A percentile compares a stretch with the other conserved stretches of the same genome.
phyloP scores from a whole-genome alignment of 345 rosid genomes.

The Arabis hirsuta region DNA sequence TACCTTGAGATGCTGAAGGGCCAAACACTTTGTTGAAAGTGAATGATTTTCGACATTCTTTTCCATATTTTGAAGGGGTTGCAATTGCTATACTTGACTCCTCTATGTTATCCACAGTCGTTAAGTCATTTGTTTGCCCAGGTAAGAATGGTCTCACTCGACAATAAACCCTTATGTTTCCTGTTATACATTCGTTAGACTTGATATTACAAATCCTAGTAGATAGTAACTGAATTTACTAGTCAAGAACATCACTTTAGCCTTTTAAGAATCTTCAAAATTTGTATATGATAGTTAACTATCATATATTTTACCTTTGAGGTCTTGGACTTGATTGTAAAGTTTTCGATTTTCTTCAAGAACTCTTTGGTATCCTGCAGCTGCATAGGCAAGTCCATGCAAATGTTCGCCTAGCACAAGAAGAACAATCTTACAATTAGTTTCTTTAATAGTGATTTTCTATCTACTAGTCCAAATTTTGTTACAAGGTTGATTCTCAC shows the following conservation, averaged over 20 bases:
- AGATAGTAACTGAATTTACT: background rate
- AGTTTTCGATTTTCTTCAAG: constrained; percentile 92
- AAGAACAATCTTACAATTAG: constrained; percentile 1
- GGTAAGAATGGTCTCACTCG: constrained; percentile 87
- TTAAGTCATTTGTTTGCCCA: constrained; percentile 56
- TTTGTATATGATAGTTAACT: background rate
- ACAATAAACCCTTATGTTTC: constrained; percentile 91
- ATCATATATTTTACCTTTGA: constrained; percentile 62
- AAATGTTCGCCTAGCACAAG: constrained; percentile 64
- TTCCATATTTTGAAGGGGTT: constrained; percentile 64
- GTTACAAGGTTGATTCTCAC: constrained; percentile 44
- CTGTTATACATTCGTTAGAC: constrained; percentile 45
- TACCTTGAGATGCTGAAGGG: constrained; percentile 87
- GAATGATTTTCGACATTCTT: constrained; percentile 72
- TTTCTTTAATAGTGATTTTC: background rate
- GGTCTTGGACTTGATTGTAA: constrained; percentile 95
- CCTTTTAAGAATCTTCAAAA: background rate
- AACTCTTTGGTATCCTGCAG: constrained; percentile 85
- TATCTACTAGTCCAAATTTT: background rate
- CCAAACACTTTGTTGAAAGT: constrained; percentile 89
- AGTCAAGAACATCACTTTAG: background rate
- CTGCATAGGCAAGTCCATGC: constrained; percentile 69
- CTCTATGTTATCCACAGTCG: constrained; percentile 63
- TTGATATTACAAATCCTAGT: constrained; percentile 1
- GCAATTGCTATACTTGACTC: constrained; percentile 66